phyloP scores from a whole-genome alignment of 176 grass and related monocot species.

The Zoysia japonica region DNA sequence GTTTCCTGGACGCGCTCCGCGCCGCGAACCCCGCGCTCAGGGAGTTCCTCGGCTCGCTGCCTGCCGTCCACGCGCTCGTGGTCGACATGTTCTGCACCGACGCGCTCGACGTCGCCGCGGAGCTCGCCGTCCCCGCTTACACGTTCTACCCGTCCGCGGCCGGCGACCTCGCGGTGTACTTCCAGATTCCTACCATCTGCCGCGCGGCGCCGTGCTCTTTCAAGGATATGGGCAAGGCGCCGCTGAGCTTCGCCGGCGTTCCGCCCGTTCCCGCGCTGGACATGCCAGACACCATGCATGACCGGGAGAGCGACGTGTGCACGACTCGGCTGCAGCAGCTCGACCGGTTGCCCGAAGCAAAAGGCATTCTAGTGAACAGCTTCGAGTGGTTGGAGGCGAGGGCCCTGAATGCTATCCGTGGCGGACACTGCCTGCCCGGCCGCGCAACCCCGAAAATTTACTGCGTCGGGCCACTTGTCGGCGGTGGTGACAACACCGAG shows the following conservation, averaged over 20 bases:
- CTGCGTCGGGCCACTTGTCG: slow-evolving; percentile 64
- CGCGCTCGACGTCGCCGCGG: slow-evolving; percentile 48
- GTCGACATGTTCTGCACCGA: slow-evolving; percentile 74
- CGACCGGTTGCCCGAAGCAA: slow-evolving; percentile 35
- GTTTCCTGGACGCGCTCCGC: slow-evolving; percentile 15
- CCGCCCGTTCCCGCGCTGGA: slow-evolving; percentile 50
- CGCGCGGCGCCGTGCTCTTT: slow-evolving; percentile 27
- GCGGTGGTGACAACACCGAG: slow-evolving; percentile 1
- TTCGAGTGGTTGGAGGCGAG: slow-evolving; percentile 65
- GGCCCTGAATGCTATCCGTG: slow-evolving; percentile 45
- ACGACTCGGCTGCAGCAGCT: slow-evolving; percentile 37
- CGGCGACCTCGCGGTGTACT: slow-evolving; percentile 40
- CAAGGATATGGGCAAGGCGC: slow-evolving; percentile 52
- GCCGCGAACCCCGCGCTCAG: slow-evolving; percentile 26
- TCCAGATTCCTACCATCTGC: slow-evolving; percentile 10
- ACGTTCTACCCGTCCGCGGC: slow-evolving; percentile 53
- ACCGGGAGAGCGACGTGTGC: slow-evolving; percentile 37
- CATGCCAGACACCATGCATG: slow-evolving; percentile 45
- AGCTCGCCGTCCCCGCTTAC: slow-evolving; percentile 56
- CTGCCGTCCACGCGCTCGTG: slow-evolving; percentile 40
- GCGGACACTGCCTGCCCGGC: slow-evolving; percentile 45
- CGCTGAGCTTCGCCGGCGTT: slow-evolving; percentile 49
- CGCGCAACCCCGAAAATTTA: slow-evolving; percentile 43
- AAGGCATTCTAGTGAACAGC: slow-evolving; percentile 68
- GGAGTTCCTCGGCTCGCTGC: slow-evolving; percentile 6